phyloP scores from a whole-genome alignment of 129 eudicot genomes.

The Mikania micrantha region DNA sequence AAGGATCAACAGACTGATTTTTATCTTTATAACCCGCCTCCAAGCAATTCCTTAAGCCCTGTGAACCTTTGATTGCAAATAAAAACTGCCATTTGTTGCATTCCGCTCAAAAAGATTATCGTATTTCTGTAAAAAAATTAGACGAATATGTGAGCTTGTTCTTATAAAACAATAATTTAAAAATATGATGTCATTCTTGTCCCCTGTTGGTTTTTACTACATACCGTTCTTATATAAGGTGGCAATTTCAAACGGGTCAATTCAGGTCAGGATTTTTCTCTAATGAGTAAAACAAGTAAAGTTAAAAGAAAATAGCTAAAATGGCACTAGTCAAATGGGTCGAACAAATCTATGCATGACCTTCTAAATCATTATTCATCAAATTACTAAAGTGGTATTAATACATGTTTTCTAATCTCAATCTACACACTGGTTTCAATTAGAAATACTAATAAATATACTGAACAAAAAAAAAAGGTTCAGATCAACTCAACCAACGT shows the following conservation, averaged over 20 bases:
- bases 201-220: too few relatives aligned
- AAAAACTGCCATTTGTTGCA: slow-evolving; percentile 70
- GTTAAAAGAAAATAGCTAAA: background rate
- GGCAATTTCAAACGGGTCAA: background rate
- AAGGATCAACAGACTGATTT: slow-evolving; percentile 25
- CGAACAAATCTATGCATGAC: background rate
- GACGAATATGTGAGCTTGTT: background rate
- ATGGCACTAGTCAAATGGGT: background rate
- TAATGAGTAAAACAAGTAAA: background rate
- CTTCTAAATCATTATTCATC: background rate
- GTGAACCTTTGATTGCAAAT: slow-evolving; percentile 82
- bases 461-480: background rate
- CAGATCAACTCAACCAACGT: background rate
- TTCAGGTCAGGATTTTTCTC: background rate
- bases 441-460: background rate
- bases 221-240: background rate
- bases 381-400: too few relatives aligned
- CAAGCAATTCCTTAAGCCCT: slow-evolving; percentile 77
- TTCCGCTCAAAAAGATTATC: slow-evolving; percentile 58
- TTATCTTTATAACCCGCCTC: slow-evolving; percentile 45
- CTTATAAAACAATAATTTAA: background rate
- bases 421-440: background rate
- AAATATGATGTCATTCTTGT: background rate
- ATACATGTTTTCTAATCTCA: background rate
- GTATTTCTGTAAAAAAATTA: slow-evolving; percentile 45